A percentile compares a stretch with the other conserved stretches of the same genome.
Conservation (phyloP, 768 basidiomycete species). For the Lentinula lateritia region DNA sequence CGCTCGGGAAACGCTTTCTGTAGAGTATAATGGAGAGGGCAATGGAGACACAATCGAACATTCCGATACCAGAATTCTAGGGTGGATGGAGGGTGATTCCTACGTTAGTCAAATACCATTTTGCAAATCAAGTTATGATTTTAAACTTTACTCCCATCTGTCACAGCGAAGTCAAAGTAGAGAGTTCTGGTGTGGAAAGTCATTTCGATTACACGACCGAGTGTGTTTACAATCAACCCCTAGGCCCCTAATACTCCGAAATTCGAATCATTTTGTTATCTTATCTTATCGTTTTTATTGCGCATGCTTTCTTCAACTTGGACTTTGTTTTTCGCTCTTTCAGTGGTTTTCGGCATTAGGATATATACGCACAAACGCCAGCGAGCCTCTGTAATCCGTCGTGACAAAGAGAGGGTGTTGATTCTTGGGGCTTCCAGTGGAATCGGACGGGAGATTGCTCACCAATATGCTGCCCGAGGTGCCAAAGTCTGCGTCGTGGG, state of each 20-base stretch:
- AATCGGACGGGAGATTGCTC: slow-evolving; percentile 68
- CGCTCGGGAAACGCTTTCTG: slow-evolving; percentile 53
- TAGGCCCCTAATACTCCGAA: too few relatives aligned
- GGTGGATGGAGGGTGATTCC: slow-evolving; percentile 95
- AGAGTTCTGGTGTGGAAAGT: slow-evolving; percentile 96
- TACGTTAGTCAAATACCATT: slow-evolving; percentile 43
- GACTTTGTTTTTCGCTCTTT: neutral
- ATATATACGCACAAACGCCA: neutral
- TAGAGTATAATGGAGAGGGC: slow-evolving; percentile 16
- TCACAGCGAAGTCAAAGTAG: slow-evolving; percentile 85
- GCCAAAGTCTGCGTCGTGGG: slow-evolving; percentile 74
- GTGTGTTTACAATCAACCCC: too few relatives aligned
- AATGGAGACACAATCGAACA: slow-evolving; percentile 34
- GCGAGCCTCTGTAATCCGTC: neutral
- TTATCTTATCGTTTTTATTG: neutral
- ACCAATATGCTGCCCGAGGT: slow-evolving; percentile 68
- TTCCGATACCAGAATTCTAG: slow-evolving; percentile 85
- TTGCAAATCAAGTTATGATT: neutral
- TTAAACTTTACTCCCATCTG: neutral
- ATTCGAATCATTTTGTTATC: neutral
- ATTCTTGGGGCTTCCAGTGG: slow-evolving; percentile 84
- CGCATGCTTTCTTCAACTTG: neutral
- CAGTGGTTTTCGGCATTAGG: neutral
- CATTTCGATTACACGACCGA: slow-evolving; percentile 90
- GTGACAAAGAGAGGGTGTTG: slow-evolving; percentile 22